These are phyloP conservation scores for Lyophyllum semitale DNA, from an alignment of 768 basidiomycete species.

Conservation along the genomic window DNA sequence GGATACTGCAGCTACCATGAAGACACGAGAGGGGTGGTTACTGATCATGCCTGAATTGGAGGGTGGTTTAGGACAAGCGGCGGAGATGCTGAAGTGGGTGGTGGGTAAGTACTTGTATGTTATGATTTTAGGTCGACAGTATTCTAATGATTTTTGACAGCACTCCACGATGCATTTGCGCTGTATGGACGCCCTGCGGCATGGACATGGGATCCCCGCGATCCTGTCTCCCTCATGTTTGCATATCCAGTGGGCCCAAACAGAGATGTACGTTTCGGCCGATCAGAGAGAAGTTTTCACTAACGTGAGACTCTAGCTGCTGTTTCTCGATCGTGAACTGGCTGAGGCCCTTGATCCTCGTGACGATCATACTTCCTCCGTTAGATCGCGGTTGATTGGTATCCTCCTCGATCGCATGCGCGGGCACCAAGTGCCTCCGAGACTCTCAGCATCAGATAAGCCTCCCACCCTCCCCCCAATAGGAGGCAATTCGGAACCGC, in stretches of 20 bases:
- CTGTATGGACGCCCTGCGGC: slow-evolving; percentile 86
- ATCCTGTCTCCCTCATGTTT: slow-evolving; percentile 86
- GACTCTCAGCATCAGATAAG: slow-evolving; percentile 21
- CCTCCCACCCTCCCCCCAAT: slow-evolving; percentile 40
- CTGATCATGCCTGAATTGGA: slow-evolving; percentile 90
- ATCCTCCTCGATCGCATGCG: slow-evolving; percentile 70
- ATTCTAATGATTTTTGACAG: slow-evolving; percentile 36
- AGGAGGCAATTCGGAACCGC: slow-evolving; percentile 8
- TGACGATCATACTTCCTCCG: slow-evolving; percentile 73
- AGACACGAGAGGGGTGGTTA: slow-evolving; percentile 78
- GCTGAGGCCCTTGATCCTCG: slow-evolving; percentile 78
- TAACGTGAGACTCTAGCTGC: slow-evolving; percentile 46
- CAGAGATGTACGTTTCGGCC: slow-evolving; percentile 67
- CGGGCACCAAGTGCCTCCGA: slow-evolving; percentile 25
- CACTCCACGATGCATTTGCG: slow-evolving; percentile 82
- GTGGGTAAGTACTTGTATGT: slow-evolving; percentile 56
- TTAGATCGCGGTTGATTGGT: slow-evolving; percentile 62
- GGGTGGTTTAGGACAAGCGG: slow-evolving; percentile 57
- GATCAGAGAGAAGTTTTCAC: neutral
- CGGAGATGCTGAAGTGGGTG: slow-evolving; percentile 91
- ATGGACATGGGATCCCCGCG: slow-evolving; percentile 90
- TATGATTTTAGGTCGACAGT: neutral
- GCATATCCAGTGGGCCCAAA: slow-evolving; percentile 87
- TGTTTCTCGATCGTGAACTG: slow-evolving; percentile 86
- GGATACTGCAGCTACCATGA: slow-evolving; percentile 65